Evolutionary conservation across 768 basidiomycete species (phyloP), one percentile per base, ranked within the genome.

Genomic region (Amylocystis lapponica): DNA sequence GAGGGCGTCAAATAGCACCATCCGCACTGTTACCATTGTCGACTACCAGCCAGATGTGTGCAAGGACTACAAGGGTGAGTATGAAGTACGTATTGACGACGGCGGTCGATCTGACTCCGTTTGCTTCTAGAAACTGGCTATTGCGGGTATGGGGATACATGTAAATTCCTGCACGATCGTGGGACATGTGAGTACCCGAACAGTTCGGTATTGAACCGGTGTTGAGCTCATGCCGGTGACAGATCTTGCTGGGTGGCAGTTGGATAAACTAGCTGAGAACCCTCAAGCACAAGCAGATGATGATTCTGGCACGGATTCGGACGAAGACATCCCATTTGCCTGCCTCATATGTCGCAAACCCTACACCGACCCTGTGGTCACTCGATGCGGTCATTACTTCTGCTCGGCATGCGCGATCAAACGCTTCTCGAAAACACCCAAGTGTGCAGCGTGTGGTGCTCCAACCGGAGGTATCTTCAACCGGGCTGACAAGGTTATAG

Each of bases 41-140:
- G 95, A 99, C 70, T 99, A 97, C 66, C 95, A 99, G 63, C 95
- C 95, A 3, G 95, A 98, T 58, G 95, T 99, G 14, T 99, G 95
- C 67, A 99, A 99, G 65, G 95, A 98, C 65, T 99, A 99, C 66
- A 97, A 96, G 81, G 92, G 92, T 90, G 49, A 44, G 83, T 74
- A 36, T 17, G 16, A 21, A 14, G 25, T 14, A 29, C 5, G 37
- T 19, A 21, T 46, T 49, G 39, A 52, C n/a, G 12, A 17, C 13
- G 25, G 29, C 22, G n/a, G 33, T 16, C 27, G 29, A 26, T 53
- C 48, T 43, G 38, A 41, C 36, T 12, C 14, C 17, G 16, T 22
- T 31, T n/a, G n/a, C n/a, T 27, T 25, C 16, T 46, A 95, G 95
- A 98, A 70, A 99, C 96, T 39, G 96, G 96, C 0, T 99, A 90